Conservation (phyloP, 192 early-diverging fungal genomes). For the Funneliformis mosseae region DNA sequence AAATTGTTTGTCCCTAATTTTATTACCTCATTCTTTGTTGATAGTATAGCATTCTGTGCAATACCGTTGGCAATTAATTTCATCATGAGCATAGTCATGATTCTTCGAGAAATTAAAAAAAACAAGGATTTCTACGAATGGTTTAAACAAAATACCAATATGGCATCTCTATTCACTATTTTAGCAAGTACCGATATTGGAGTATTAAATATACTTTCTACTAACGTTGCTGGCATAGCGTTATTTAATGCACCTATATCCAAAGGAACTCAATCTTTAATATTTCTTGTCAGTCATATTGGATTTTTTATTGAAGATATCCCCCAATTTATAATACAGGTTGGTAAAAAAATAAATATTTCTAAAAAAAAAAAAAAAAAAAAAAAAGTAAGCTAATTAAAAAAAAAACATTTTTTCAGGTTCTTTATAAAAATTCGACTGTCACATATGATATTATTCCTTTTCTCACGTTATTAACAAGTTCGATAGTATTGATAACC, state of each 20-base stretch:
- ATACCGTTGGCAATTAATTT: not conserved
- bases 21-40: not conserved
- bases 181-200: not conserved
- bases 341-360: not conserved
- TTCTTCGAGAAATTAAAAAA: not conserved
- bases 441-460: not conserved
- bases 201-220: not conserved
- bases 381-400: no score
- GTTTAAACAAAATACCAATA: not conserved
- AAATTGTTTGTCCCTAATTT: not conserved
- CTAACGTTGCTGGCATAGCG: not conserved
- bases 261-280: not conserved
- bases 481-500: not conserved
- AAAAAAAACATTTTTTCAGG: not conserved
- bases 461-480: not conserved
- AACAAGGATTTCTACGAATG: not conserved
- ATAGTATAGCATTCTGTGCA: not conserved
- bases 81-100: not conserved
- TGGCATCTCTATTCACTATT: not conserved
- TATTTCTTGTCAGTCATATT: not conserved
- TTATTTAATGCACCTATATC: not conserved
- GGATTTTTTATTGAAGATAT: slow-evolving; percentile 16
- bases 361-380: no score
- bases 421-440: not conserved
- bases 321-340: not conserved